Conservation (phyloP, 2,329 filamentous ascomycete species). For the Chrysoporthe austroafricana region DNA sequence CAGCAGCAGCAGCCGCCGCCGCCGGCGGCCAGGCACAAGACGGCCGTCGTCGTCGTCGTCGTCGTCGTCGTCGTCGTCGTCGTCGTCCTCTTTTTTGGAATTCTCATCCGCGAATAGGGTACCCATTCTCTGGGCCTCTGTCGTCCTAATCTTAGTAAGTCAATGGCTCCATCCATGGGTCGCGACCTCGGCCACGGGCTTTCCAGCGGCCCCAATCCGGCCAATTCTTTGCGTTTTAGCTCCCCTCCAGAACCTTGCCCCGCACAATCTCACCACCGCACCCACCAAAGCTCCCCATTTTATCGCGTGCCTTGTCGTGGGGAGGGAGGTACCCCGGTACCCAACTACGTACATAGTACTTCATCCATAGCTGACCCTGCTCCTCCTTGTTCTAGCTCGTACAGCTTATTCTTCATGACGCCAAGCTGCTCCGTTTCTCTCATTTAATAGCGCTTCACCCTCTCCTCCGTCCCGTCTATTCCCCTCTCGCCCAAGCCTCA, state of each 20-base stretch:
- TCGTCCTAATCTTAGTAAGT: conserved; percentile 40
- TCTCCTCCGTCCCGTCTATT: conserved; percentile 43
- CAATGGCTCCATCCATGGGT: not conserved
- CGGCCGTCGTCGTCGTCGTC: not conserved
- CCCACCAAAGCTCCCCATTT: conserved; percentile 11
- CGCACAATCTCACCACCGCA: conserved; percentile 28
- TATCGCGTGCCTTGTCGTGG: conserved; percentile 12
- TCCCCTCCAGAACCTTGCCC: conserved; percentile 26
- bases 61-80: not conserved
- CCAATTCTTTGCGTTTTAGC: conserved; percentile 32
- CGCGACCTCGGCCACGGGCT: conserved; percentile 10
- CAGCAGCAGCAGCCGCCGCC: too few species aligned
- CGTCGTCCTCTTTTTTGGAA: conserved; percentile 8
- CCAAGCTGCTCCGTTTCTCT: conserved; percentile 48
- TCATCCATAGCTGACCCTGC: conserved; percentile 38
- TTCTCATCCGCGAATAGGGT: conserved; percentile 32
- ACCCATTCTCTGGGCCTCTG: conserved; percentile 37
- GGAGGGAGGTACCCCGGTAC: conserved; percentile 13
- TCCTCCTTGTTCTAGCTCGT: conserved; percentile 45
- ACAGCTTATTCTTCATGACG: conserved; percentile 57
- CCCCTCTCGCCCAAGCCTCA: conserved; percentile 46
- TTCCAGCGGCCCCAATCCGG: conserved; percentile 22
- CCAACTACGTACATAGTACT: conserved; percentile 14
- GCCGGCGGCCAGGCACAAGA: not conserved
- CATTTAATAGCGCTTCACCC: conserved; percentile 38